phyloP scores from a whole-genome alignment of 2,329 filamentous ascomycete species.

The Canariomyces notabilis region DNA sequence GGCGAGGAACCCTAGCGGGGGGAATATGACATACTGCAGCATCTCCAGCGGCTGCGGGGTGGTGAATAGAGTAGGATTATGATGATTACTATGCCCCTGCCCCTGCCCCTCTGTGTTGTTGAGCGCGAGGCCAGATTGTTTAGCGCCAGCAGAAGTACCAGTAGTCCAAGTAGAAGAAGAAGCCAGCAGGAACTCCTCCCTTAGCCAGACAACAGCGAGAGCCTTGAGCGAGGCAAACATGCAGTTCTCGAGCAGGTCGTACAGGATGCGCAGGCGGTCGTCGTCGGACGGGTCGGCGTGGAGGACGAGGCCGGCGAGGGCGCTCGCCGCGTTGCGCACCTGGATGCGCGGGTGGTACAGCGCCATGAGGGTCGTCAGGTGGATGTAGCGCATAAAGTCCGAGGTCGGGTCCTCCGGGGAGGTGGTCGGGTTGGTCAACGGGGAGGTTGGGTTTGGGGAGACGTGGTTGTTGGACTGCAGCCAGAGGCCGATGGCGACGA shows the following conservation, averaged over 20 bases:
- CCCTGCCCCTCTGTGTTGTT: too few relatives aligned
- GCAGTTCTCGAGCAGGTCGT: constrained; percentile 62
- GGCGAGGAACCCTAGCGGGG: constrained; percentile 45
- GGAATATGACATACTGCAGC: constrained; percentile 59
- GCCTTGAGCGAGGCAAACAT: constrained; percentile 58
- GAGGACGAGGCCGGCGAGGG: constrained; percentile 48
- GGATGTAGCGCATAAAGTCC: constrained; percentile 57
- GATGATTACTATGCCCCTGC: too few relatives aligned
- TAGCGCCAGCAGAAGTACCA: neutral
- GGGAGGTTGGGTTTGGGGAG: constrained; percentile 30
- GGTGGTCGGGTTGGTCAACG: constrained; percentile 23
- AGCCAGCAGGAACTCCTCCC: constrained; percentile 55
- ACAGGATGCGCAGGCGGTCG: constrained; percentile 55
- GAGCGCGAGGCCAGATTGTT: too few relatives aligned
- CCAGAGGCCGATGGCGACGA: constrained; percentile 57
- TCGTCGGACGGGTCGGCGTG: constrained; percentile 57
- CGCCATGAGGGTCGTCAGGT: constrained; percentile 52
- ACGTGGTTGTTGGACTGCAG: constrained; percentile 48
- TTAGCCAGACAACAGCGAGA: constrained; percentile 58
- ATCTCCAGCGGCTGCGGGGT: constrained; percentile 52
- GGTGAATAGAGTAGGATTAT: constrained; percentile 48
- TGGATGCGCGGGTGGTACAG: constrained; percentile 52
- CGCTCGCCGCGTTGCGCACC: constrained; percentile 51
- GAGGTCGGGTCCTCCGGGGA: constrained; percentile 28
- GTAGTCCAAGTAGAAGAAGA: neutral